Evolutionary conservation across 31 red algal genomes (phyloP).

Genomic region (Pterothamnion heteromorphum): DNA sequence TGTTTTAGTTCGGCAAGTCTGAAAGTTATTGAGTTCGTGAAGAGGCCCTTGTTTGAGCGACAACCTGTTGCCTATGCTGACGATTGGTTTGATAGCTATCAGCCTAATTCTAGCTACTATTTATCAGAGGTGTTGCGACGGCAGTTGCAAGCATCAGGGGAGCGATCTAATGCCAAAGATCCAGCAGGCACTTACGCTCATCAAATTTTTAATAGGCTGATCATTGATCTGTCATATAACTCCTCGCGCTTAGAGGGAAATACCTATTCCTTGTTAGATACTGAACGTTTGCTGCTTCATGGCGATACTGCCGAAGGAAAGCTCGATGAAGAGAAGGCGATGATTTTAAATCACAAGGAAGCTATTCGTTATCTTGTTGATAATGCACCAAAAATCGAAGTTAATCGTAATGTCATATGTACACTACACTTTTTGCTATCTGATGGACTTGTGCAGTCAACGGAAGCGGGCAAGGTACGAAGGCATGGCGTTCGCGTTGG

Average conservation of each 20-base stretch:
- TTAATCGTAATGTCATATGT: background rate
- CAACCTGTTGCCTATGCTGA: too few relatives aligned
- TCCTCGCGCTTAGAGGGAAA: background rate
- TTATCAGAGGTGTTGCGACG: too few relatives aligned
- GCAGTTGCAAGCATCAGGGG: too few relatives aligned
- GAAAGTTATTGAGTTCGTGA: too few relatives aligned
- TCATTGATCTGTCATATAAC: background rate
- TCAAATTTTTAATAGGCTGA: background rate
- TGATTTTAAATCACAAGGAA: background rate
- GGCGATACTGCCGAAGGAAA: background rate
- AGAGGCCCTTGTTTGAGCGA: too few relatives aligned
- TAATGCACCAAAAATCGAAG: background rate
- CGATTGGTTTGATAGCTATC: too few relatives aligned
- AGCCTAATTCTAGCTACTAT: too few relatives aligned
- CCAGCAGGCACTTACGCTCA: background rate
- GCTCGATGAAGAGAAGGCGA: too few relatives aligned
- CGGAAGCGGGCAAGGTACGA: background rate
- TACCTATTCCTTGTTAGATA: background rate
- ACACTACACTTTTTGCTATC: background rate
- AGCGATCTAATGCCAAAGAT: background rate
- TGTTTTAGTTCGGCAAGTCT: too few relatives aligned
- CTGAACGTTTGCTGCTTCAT: background rate
- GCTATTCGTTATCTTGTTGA: slow-evolving; percentile 11
- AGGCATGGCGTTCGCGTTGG: background rate
- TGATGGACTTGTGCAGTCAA: background rate